A percentile compares a stretch with the other conserved stretches of the same genome.
phyloP scores from a whole-genome alignment of 495 filamentous ascomycete genomes.

The Podospora pseudopauciseta region DNA sequence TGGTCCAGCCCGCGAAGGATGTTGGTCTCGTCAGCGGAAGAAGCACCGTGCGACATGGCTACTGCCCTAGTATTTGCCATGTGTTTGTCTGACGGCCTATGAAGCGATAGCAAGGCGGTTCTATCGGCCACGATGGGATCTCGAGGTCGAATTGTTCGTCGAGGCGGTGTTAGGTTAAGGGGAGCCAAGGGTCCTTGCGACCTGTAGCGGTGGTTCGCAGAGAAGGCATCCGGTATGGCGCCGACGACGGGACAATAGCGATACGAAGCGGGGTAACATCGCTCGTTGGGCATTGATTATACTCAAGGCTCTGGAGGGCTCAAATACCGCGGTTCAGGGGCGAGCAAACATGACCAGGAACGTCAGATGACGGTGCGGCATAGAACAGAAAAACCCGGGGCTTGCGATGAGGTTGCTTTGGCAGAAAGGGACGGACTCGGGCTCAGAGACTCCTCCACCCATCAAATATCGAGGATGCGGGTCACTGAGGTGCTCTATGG shows the following conservation, averaged over 20 bases:
- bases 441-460: no score
- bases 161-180: not conserved
- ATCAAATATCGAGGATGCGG: no score
- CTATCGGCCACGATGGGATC: not conserved
- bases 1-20: not conserved
- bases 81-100: not conserved
- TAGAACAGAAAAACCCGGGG: no score
- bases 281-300: no score
- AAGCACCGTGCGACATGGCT: not conserved
- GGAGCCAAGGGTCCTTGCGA: not conserved
- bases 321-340: no score
- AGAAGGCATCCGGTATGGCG: not conserved
- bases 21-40: not conserved
- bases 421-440: no score
- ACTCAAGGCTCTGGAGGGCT: no score
- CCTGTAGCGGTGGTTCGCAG: not conserved
- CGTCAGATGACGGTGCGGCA: no score
- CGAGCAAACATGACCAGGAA: no score
- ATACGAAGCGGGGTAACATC: no score
- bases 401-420: no score
- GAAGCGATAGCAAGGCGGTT: not conserved
- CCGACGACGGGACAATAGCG: not conserved
- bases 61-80: not conserved
- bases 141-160: not conserved
- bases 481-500: no score